Percentiles rank a stretch among this genome's conserved stretches.
These are phyloP conservation scores for Clavispora fructus DNA, from an alignment of 805 yeast genomes.

Conservation along the genomic window DNA sequence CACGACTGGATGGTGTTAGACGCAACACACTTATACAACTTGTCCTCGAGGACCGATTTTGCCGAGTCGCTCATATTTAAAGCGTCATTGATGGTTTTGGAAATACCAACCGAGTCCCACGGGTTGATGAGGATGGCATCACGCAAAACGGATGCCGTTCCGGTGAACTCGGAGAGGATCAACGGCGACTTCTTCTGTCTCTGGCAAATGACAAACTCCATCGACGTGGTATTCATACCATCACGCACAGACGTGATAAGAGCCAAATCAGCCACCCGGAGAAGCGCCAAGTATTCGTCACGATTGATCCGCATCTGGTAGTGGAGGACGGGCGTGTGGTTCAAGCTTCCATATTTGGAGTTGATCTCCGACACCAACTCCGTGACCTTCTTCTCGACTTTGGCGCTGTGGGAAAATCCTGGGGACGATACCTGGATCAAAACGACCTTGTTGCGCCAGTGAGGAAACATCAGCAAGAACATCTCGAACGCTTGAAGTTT, in stretches of 20 bases:
- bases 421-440: constrained; percentile 90
- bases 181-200: constrained; percentile 69
- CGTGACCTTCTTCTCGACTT: constrained; percentile 73
- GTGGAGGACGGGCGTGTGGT: constrained; percentile 85
- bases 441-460: constrained; percentile 83
- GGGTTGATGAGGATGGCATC: constrained; percentile 88
- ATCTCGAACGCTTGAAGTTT: constrained; percentile 87
- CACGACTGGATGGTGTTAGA: constrained; percentile 74
- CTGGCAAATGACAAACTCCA: constrained; percentile 88
- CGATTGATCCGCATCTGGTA: constrained; percentile 85
- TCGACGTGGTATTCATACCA: constrained; percentile 93
- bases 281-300: constrained; percentile 82
- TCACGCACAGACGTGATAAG: constrained; percentile 88
- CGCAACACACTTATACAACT: constrained; percentile 59
- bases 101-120: constrained; percentile 94
- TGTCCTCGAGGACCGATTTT: constrained; percentile 42
- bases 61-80: constrained; percentile 49
- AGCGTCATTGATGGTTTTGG: constrained; percentile 72
- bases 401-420: constrained; percentile 53
- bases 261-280: constrained; percentile 87
- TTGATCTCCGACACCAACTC: constrained; percentile 82
- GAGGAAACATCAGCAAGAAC: constrained; percentile 86
- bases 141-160: constrained; percentile 66
- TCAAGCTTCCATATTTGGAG: constrained; percentile 75
- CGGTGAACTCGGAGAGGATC: constrained; percentile 89